Percentiles rank a stretch among this genome's conserved stretches.
These are phyloP conservation scores for Diaporthe sp. DNA, from an alignment of 2,329 filamentous ascomycete genomes.

Conservation along the genomic window DNA sequence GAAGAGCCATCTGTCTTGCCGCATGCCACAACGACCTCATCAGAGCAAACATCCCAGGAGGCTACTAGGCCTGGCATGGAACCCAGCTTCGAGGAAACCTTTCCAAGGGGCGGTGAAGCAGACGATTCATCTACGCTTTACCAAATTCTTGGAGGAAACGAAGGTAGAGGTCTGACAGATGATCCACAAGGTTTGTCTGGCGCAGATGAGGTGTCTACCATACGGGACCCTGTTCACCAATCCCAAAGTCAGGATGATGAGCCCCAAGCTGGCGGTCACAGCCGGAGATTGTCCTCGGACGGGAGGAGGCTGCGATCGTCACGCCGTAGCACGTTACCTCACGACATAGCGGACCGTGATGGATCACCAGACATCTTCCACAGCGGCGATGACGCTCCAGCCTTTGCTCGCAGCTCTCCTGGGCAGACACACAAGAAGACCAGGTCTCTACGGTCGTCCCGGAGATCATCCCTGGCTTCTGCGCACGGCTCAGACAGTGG, in stretches of 20 bases:
- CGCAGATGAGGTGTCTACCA: not conserved
- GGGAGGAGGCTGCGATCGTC: constrained; percentile 13
- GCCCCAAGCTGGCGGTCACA: not conserved
- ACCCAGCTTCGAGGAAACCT: not conserved
- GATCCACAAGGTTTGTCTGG: not conserved
- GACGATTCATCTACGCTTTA: not conserved
- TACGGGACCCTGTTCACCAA: not conserved
- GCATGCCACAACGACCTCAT: not conserved
- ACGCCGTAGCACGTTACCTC: constrained; percentile 1
- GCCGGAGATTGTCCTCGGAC: not conserved
- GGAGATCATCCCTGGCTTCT: constrained; percentile 18
- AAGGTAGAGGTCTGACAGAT: not conserved
- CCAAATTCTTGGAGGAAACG: not conserved
- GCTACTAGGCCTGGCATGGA: not conserved
- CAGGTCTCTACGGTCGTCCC: constrained; percentile 13
- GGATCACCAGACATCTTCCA: constrained; percentile 5
- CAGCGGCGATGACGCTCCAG: not conserved
- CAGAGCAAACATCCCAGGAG: not conserved
- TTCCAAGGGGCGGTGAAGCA: not conserved
- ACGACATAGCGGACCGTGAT: not conserved
- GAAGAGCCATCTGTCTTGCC: not conserved
- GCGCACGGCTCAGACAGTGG: not conserved
- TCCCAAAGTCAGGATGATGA: not conserved
- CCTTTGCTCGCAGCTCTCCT: constrained; percentile 18
- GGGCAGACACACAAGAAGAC: constrained; percentile 33